A percentile compares a stretch with the other conserved stretches of the same genome.
phyloP scores from a whole-genome alignment of 148 eudicot genomes.

The Agrostemma githago region DNA sequence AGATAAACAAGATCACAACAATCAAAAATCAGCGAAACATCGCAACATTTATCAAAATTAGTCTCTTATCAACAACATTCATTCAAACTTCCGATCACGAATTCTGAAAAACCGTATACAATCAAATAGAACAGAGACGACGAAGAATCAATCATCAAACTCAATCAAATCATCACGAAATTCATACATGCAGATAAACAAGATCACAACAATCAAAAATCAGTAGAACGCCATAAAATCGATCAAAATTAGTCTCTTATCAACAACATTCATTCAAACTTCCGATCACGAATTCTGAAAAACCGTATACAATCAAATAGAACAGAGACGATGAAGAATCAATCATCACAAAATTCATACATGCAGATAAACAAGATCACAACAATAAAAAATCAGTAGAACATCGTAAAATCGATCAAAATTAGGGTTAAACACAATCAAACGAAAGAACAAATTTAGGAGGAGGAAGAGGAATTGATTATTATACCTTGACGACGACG shows the following conservation, averaged over 20 bases:
- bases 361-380: background rate
- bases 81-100: background rate
- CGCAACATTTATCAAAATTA: background rate
- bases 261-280: too few species aligned
- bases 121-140: background rate
- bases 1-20: background rate
- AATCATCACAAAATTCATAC: background rate
- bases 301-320: too few species aligned
- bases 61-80: too few species aligned
- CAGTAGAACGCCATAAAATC: background rate
- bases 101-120: too few species aligned
- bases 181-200: background rate
- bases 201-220: background rate
- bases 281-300: too few species aligned
- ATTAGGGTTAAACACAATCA: background rate
- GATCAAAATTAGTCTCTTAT: too few species aligned
- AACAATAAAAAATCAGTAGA: background rate
- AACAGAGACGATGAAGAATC: background rate
- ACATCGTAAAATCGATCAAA: background rate
- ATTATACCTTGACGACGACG: conserved; percentile 58
- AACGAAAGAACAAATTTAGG: background rate
- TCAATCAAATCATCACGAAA: too few species aligned
- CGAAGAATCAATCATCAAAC: background rate
- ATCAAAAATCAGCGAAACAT: background rate
- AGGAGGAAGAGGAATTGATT: background rate